Evolutionary conservation across 2,329 filamentous ascomycete species (phyloP).

Genomic region (Bipolaris gigantea): DNA sequence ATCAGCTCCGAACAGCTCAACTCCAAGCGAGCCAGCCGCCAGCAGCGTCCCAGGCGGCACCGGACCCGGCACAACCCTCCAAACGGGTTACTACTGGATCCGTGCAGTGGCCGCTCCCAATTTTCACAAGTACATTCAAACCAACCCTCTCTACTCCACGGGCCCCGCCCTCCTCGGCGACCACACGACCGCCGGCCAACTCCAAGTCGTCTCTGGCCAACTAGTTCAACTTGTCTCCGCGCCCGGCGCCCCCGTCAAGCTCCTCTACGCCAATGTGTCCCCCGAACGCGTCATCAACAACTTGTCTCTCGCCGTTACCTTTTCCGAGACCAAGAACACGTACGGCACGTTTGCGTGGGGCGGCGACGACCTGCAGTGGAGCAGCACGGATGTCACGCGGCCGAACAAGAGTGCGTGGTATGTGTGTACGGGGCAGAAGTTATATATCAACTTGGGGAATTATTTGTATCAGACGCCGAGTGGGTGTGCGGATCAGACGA

Average conservation of each 20-base stretch:
- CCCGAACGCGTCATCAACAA: slow-evolving; percentile 35
- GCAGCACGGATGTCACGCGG: slow-evolving; percentile 50
- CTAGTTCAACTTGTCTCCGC: slow-evolving; percentile 57
- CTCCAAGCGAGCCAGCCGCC: slow-evolving; percentile 20
- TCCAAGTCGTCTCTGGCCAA: slow-evolving; percentile 59
- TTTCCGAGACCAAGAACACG: slow-evolving; percentile 54
- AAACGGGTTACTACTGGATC: slow-evolving; percentile 59
- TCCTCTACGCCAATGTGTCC: slow-evolving; percentile 39
- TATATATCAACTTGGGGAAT: slow-evolving; percentile 63
- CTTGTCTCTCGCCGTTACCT: slow-evolving; percentile 54
- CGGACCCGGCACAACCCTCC: slow-evolving; percentile 52
- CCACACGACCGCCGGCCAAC: slow-evolving; percentile 60
- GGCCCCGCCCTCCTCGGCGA: slow-evolving; percentile 56
- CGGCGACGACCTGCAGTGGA: slow-evolving; percentile 63
- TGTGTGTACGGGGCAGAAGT: slow-evolving; percentile 55
- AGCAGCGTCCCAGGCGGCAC: slow-evolving; percentile 32
- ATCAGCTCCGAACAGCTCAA: slow-evolving; percentile 2
- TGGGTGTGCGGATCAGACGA: slow-evolving; percentile 62
- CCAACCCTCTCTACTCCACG: slow-evolving; percentile 42
- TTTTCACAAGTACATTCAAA: slow-evolving; percentile 51
- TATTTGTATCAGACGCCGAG: slow-evolving; percentile 61
- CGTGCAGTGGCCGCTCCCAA: slow-evolving; percentile 61
- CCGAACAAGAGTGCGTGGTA: slow-evolving; percentile 63
- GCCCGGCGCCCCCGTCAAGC: slow-evolving; percentile 50
- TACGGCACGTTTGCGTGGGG: slow-evolving; percentile 61